phyloP scores from a whole-genome alignment of 495 filamentous ascomycete species.

The Aspergillus mulundensis region DNA sequence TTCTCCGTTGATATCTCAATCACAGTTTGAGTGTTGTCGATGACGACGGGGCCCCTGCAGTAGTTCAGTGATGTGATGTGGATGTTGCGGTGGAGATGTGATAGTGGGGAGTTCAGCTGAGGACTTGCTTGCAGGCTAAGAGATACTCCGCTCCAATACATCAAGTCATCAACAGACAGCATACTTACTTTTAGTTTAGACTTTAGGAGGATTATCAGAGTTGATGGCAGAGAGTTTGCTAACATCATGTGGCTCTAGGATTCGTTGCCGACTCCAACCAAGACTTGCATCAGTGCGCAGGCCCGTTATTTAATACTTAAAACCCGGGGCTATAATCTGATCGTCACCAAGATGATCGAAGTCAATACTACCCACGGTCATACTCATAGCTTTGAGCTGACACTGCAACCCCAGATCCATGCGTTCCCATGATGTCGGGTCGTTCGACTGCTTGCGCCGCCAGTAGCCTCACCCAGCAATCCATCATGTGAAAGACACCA shows the following conservation, averaged over 20 bases:
- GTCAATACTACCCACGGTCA: constrained; percentile 18
- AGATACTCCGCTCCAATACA: not conserved
- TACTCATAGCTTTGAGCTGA: not conserved
- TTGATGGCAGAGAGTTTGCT: not conserved
- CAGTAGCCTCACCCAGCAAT: not conserved
- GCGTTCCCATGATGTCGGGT: constrained; percentile 15
- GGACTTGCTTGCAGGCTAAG: not conserved
- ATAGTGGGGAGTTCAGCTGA: constrained; percentile 20
- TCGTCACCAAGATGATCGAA: constrained; percentile 4
- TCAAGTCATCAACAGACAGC: not conserved
- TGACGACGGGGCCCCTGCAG: constrained; percentile 12
- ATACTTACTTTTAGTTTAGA: not conserved
- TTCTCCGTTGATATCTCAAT: not conserved
- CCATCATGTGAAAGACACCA: not conserved
- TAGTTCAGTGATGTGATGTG: constrained; percentile 12
- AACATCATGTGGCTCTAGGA: constrained; percentile 6
- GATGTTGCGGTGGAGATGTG: not conserved
- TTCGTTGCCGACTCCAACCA: not conserved
- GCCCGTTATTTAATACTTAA: not conserved
- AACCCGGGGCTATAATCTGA: constrained; percentile 2
- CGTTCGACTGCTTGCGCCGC: not conserved
- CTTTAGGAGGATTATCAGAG: not conserved
- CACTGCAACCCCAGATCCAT: constrained; percentile 16
- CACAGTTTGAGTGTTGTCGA: not conserved
- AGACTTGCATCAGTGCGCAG: not conserved